Evolutionary conservation across 495 filamentous ascomycete species (phyloP), one percentile per base, ranked within the genome.

Genomic region (Friedmanniomyces simplex): DNA sequence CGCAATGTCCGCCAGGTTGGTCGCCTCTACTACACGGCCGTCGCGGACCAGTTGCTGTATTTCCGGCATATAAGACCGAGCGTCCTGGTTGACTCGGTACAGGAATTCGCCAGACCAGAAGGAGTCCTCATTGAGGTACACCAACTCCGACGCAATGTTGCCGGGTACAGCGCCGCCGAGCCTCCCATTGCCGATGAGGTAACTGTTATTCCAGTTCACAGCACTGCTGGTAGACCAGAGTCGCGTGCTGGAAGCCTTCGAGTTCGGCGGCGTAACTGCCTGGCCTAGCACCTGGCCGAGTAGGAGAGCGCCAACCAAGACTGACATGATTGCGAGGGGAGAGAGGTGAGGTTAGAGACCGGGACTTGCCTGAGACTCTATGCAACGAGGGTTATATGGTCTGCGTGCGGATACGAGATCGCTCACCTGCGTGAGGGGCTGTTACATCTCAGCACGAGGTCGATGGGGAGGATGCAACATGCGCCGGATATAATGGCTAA

Each of bases 121-220:
- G 6, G 76, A 76, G 57, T 80, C 74, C 54, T 82, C 78, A 52
- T 79, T 81, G 24, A 82, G 61, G 11, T 68, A 36, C n/a, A 80
- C 55, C 55, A 75, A 64, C 55, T 80, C 78, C 8, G 68, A 71
- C 20, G 66, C 64, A 32, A 71, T 70, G 46, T 30, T 24, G 26
- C 77, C 79, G 58, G 72, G 74, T 28, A 82, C 66, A 65, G 76
- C 71, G 28, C 73, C 77, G 5, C 77, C 79, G 11, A 81, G 67
- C 28, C 77, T 68, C 30, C 77, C 77, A 66, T 80, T 81, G 10
- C 78, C 77, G 48, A 82, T 69, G 14, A 72, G 73, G 10, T 74
- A 64, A 32, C 67, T 45, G 34, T 54, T 45, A 21, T 54, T 54
- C 34, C 36, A 54, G 5, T 2, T 42, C 3, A 4, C 12, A 16